Evolutionary conservation across 345 rosid species (phyloP), one percentile per base, ranked within the genome.

Genomic region (Cardamine resedifolia): DNA sequence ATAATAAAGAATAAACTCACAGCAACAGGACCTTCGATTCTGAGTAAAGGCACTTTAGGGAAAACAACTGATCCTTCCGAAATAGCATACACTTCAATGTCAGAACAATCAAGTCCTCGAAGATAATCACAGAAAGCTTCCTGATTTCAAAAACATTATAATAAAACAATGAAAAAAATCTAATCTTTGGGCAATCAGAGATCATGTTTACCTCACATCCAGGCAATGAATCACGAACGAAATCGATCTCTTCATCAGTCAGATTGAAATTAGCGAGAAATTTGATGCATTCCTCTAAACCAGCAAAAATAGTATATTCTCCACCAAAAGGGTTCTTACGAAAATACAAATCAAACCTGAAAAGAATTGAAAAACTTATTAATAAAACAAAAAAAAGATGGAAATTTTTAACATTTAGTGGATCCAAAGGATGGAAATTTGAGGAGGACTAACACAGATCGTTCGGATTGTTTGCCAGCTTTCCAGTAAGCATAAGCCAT

Each of bases 401-500:
- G 6, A 7, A 5, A 64, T 6, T 5, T 48, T 48, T 63, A 16
- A 15, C 3, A 8, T 16, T 14, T 3, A n/a, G 3, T 39, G 1
- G 28, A 70, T 8, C 19, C 14, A 41, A 16, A 8, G 6, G 6
- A 39, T 12, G 2, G 36, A 67, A 2, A 5, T n/a, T 62, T n/a
- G n/a, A n/a, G n/a, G 27, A 38, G 27, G 7, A 55, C 53, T 68
- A n/a, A 68, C 99, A 91, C 98, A 36, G 98, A 84, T 52, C 86
- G 84, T 5, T 93, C 97, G 41, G 76, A 50, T 60, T 90, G 88
- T 77, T 93, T 93, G 60, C 87, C 85, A 50, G 93, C 98, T 80
- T 88, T 93, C 98, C 98, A 90, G 51, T 88, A 90, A 78, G 98
- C 96, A 59, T 88, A 93, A 24, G 97, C 89, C 97, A 93, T 90